Evolutionary conservation across 2,329 filamentous ascomycete species (phyloP), one percentile per base, ranked within the genome.

Genomic region (Xylariales sp.): DNA sequence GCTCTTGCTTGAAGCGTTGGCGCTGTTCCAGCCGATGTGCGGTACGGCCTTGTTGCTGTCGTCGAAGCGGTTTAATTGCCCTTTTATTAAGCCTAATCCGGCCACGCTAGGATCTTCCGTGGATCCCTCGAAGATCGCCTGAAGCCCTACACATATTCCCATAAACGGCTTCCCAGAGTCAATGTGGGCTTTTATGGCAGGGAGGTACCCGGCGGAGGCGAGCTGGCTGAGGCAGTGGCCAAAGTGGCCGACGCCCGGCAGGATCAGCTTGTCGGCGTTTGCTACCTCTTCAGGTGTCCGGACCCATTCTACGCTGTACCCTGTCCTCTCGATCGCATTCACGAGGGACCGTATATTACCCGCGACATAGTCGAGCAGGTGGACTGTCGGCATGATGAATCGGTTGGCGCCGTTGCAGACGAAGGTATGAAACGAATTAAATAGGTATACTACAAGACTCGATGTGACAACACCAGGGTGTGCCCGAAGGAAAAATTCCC

Each of bases 1-100:
- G 73, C 78, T 79, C 65, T 77, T 80, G 68, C 79, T 82, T 68
- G 75, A 82, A 0, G 90, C 89, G 74, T 90, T 90, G 52, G 97
- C 96, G 73, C 90, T 94, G 81, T 99, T 99, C 96, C 96, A 99
- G 63, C 96, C 96, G 79, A 99, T 99, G 82, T 99, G 97, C 46
- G 96, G 96, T n/a, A 99, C 97, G 45, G 94, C 90, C 82, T 98
- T 98, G 75, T 87, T 83, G 39, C 81, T 79, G 78, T 93, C 89
- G 77, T 93, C 84, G 82, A 99, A 99, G 68, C 90, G 90, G 77
- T 88, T 85, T 71, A 99, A 86, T 10, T 82, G 83, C 46, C 87
- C 88, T 52, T 90, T 89, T 69, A 98, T 89, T 34, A 97, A 53
- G 5, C 91, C 91, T 55, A 99, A 83, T 0, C 96, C 96, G 2